Evolutionary conservation across 345 rosid genomes (phyloP).

Genomic region (Hirschfeldia incana): DNA sequence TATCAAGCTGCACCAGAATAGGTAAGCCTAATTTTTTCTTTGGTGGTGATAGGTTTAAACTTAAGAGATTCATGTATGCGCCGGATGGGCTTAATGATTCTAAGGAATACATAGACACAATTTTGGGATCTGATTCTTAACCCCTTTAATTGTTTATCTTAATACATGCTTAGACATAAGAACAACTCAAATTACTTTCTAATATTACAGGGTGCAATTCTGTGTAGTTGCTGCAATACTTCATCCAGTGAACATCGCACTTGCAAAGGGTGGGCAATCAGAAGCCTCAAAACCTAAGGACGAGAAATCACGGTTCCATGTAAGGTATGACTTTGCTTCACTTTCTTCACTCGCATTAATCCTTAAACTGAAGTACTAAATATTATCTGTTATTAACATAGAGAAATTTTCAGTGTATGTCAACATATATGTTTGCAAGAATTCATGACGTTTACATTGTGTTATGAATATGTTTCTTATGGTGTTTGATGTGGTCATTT

Average conservation of each 20-base stretch:
- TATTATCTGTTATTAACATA: too few relatives aligned
- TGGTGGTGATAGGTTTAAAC: not conserved
- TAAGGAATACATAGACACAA: slow-evolving; percentile 74
- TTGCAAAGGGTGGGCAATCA: slow-evolving; percentile 69
- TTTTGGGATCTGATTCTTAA: slow-evolving; percentile 66
- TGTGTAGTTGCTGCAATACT: slow-evolving; percentile 93
- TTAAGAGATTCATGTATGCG: not conserved
- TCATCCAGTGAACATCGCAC: slow-evolving; percentile 90
- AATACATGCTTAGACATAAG: not conserved
- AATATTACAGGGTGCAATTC: slow-evolving; percentile 68
- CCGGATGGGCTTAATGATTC: slow-evolving; percentile 79
- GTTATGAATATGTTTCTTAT: too few relatives aligned
- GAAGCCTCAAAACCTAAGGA: slow-evolving; percentile 85
- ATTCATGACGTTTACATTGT: too few relatives aligned
- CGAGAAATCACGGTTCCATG: slow-evolving; percentile 75
- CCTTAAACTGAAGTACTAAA: not conserved
- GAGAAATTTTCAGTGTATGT: not conserved
- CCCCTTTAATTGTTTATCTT: slow-evolving; percentile 13
- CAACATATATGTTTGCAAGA: too few relatives aligned
- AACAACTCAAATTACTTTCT: slow-evolving; percentile 35
- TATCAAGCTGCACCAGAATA: slow-evolving; percentile 14
- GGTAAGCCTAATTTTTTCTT: slow-evolving; percentile 47
- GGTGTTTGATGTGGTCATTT: too few relatives aligned
- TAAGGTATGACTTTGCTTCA: slow-evolving; percentile 10
- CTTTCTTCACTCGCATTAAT: too few relatives aligned